These are phyloP conservation scores for Phytopythium kandeliae DNA, from an alignment of 352 stramenopile species.

Conservation along the genomic window DNA sequence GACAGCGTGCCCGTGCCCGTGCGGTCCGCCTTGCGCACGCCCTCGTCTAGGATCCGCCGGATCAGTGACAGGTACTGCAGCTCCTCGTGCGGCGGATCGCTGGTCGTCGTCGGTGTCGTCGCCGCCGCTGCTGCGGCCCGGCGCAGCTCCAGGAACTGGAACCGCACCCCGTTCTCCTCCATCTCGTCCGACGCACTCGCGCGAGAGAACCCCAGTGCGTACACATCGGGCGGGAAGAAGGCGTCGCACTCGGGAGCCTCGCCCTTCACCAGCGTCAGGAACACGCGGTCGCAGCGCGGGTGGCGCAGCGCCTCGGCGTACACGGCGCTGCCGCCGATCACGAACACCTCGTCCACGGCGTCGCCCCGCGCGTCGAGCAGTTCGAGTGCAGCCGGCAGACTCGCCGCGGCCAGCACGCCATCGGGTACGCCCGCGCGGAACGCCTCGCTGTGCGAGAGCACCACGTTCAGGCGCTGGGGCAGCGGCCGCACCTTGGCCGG, in stretches of 20 bases:
- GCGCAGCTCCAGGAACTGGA: constrained; percentile 69
- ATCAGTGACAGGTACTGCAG: constrained; percentile 92
- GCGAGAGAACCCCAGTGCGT: constrained; percentile 43
- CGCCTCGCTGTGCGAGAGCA: constrained; percentile 86
- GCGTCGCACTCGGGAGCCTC: constrained; percentile 85
- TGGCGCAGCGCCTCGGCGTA: constrained; percentile 92
- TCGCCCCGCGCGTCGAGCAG: constrained; percentile 64
- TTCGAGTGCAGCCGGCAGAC: constrained; percentile 88
- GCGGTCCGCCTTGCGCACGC: constrained; percentile 92
- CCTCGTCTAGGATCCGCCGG: constrained; percentile 94
- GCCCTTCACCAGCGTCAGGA: constrained; percentile 90
- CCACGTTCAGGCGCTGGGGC: constrained; percentile 93
- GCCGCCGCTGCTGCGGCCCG: constrained; percentile 14
- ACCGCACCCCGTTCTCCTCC: constrained; percentile 75
- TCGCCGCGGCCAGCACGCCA: constrained; percentile 83
- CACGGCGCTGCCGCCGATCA: constrained; percentile 95
- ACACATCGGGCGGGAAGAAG: constrained; percentile 86
- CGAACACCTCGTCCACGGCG: constrained; percentile 91
- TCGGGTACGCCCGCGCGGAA: constrained; percentile 53
- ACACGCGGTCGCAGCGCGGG: constrained; percentile 77
- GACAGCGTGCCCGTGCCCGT: constrained; percentile 98
- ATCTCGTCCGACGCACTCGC: constrained; percentile 42
- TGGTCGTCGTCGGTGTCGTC: no score
- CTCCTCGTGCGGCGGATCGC: constrained; percentile 58
- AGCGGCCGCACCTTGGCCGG: constrained; percentile 95